phyloP scores from a whole-genome alignment of 768 basidiomycete species.

The Tulasnella sp. region DNA sequence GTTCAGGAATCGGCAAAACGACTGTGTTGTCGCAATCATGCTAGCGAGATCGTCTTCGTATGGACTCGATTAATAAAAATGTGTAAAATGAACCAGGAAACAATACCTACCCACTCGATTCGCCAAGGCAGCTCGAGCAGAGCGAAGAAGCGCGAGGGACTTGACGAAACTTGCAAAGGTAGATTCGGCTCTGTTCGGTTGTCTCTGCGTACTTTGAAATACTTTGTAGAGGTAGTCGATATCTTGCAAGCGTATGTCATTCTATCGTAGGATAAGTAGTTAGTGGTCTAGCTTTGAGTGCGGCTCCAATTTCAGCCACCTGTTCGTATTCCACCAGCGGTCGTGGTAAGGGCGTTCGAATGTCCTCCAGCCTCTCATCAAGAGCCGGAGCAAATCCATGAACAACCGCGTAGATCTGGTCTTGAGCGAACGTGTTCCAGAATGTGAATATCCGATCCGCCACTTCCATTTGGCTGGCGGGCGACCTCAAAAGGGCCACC shows the following conservation, averaged over 20 bases:
- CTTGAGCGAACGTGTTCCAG: slow-evolving; percentile 3
- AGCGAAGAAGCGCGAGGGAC: neutral
- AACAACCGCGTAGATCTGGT: neutral
- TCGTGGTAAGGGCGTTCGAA: neutral
- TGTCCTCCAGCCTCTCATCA: neutral
- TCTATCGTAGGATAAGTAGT: neutral
- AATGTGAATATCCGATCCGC: slow-evolving; percentile 17
- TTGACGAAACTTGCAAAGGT: neutral
- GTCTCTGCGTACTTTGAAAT: neutral
- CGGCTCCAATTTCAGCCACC: neutral
- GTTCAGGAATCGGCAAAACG: neutral
- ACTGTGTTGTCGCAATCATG: neutral
- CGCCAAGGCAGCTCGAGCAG: neutral
- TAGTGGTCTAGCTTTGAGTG: neutral
- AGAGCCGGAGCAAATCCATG: slow-evolving; percentile 1
- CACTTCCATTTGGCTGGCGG: neutral
- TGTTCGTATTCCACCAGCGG: neutral
- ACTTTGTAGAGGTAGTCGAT: neutral
- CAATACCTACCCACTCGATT: neutral
- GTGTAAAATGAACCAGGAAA: neutral
- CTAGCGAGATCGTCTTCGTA: neutral
- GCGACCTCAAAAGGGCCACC: neutral
- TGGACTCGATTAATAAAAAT: neutral
- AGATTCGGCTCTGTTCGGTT: neutral
- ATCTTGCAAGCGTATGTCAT: neutral